Percentiles rank a stretch among this genome's conserved stretches.
These are phyloP conservation scores for Zoysia japonica DNA, from an alignment of 176 grass and related monocot genomes.

Conservation along the genomic window DNA sequence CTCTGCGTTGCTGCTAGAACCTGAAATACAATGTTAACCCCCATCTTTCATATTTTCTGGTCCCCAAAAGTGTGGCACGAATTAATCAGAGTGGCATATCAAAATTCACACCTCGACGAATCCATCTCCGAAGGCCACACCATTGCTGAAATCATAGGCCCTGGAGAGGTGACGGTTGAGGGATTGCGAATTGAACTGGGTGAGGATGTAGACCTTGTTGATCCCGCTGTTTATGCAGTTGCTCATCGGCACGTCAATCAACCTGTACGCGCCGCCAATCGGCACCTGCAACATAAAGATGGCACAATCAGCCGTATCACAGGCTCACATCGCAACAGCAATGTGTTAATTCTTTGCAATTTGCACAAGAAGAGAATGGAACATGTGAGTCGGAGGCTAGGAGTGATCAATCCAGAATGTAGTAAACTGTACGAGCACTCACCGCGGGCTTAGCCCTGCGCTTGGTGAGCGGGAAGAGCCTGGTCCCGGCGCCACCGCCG, in stretches of 20 bases:
- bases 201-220: constrained; percentile 93
- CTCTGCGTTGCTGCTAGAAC: constrained; percentile 88
- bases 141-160: constrained; percentile 74
- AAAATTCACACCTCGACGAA: constrained; percentile 68
- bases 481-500: constrained; percentile 80
- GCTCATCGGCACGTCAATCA: constrained; percentile 96
- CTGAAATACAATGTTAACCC: constrained; percentile 32
- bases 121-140: constrained; percentile 63
- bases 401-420: not conserved
- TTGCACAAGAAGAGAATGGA: no score
- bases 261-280: constrained; percentile 80
- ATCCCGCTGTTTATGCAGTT: constrained; percentile 95
- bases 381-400: not conserved
- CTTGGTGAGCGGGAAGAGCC: constrained; percentile 90
- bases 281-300: constrained; percentile 57
- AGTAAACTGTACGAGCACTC: constrained; percentile 7
- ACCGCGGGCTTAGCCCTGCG: constrained; percentile 86
- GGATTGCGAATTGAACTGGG: constrained; percentile 87
- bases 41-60: constrained; percentile 7
- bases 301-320: not conserved
- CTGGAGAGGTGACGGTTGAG: constrained; percentile 83
- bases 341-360: not conserved
- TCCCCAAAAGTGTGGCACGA: not conserved
- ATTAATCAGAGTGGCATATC: not conserved
- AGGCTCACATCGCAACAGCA: no score